phyloP scores from a whole-genome alignment of 164 flowering plant species.

The Vitis riparia region DNA sequence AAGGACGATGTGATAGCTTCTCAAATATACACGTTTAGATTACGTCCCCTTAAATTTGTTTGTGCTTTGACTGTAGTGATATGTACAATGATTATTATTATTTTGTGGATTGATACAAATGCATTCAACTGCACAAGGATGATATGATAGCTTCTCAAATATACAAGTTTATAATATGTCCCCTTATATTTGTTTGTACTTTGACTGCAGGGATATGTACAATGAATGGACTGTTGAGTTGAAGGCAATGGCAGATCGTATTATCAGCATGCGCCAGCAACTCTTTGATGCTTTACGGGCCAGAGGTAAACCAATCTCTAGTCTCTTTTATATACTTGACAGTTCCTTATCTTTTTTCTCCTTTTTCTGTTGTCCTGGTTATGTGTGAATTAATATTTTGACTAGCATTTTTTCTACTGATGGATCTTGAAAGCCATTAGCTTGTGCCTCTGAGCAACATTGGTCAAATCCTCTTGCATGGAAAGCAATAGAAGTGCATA shows the following conservation, averaged over 20 bases:
- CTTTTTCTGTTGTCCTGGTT: neutral
- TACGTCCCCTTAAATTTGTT: too few relatives aligned
- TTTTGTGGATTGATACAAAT: neutral
- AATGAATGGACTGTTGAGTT: conserved; percentile 93
- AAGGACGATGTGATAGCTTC: too few relatives aligned
- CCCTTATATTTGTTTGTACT: neutral
- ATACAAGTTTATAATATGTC: neutral
- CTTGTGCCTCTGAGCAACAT: too few relatives aligned
- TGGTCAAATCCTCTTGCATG: too few relatives aligned
- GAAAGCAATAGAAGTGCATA: too few relatives aligned
- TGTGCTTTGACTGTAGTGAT: too few relatives aligned
- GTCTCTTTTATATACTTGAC: neutral
- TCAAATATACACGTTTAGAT: too few relatives aligned
- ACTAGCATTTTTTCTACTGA: too few relatives aligned
- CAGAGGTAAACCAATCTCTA: conserved; percentile 46
- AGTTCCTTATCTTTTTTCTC: neutral
- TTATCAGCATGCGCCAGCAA: conserved; percentile 84
- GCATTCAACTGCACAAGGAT: neutral
- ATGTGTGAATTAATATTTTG: neutral
- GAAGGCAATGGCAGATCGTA: conserved; percentile 99
- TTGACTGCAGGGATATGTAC: conserved; percentile 60
- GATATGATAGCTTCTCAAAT: neutral
- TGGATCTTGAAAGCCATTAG: too few relatives aligned
- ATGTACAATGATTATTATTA: too few relatives aligned
- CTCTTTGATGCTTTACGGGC: conserved; percentile 78